Percentiles rank a stretch among this genome's conserved stretches.
phyloP scores from a whole-genome alignment of 1,139 yeast species.

The Candida freyschussii region DNA sequence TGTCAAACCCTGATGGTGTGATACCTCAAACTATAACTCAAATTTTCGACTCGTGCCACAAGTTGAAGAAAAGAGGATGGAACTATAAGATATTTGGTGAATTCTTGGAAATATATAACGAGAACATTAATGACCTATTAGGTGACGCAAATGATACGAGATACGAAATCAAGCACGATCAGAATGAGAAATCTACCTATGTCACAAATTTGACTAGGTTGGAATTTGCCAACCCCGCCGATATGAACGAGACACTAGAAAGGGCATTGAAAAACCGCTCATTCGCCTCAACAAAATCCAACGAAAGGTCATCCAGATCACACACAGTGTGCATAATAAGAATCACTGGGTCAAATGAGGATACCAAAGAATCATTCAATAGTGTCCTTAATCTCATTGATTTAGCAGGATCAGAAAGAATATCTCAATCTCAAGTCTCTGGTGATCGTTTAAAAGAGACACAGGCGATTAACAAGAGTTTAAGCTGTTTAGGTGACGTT shows the following conservation, averaged over 20 bases:
- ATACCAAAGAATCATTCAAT: slow-evolving; percentile 44
- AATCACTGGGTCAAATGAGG: slow-evolving; percentile 49
- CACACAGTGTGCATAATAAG: slow-evolving; percentile 70
- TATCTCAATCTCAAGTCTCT: slow-evolving; percentile 67
- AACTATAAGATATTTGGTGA: slow-evolving; percentile 62
- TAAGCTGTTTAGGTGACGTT: slow-evolving; percentile 89
- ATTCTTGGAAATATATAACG: slow-evolving; percentile 88
- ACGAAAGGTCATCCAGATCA: slow-evolving; percentile 72
- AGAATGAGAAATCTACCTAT: slow-evolving; percentile 43
- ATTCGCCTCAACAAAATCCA: slow-evolving; percentile 78
- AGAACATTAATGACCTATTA: slow-evolving; percentile 66
- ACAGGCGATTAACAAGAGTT: slow-evolving; percentile 81
- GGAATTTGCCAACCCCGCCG: slow-evolving; percentile 41
- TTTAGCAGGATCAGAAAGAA: slow-evolving; percentile 85
- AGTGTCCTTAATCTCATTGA: slow-evolving; percentile 77
- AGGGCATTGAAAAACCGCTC: slow-evolving; percentile 60
- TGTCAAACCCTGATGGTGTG: slow-evolving; percentile 78
- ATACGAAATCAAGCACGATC: slow-evolving; percentile 75
- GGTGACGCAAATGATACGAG: slow-evolving; percentile 30
- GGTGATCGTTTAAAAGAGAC: slow-evolving; percentile 87
- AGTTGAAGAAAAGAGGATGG: slow-evolving; percentile 57
- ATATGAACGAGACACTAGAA: slow-evolving; percentile 47
- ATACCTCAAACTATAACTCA: slow-evolving; percentile 73
- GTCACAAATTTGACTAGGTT: slow-evolving; percentile 58
- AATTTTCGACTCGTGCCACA: slow-evolving; percentile 58